Conservation (phyloP, 257 asterid genomes). For the Capsicum baccatum region DNA sequence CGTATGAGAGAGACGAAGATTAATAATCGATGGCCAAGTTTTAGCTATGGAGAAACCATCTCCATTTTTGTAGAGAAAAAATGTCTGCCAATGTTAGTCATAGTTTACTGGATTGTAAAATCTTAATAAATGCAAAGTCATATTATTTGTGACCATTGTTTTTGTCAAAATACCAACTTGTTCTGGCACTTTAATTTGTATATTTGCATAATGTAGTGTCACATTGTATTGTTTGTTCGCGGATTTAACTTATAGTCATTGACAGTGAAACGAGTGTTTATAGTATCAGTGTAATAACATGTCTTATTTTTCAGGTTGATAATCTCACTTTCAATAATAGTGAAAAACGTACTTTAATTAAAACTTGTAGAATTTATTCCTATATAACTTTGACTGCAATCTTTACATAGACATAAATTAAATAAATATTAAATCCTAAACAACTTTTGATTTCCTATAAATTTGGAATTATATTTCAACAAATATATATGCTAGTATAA, state of each 20-base stretch:
- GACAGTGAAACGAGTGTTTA: background rate
- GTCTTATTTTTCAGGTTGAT: no score
- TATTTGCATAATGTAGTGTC: background rate
- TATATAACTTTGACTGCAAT: background rate
- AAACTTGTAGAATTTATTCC: background rate
- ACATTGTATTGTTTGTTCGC: background rate
- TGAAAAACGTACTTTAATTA: background rate
- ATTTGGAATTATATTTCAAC: background rate
- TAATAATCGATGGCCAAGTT: conserved; percentile 31
- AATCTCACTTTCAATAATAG: no score
- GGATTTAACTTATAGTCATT: background rate
- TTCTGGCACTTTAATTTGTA: no score
- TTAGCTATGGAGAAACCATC: conserved; percentile 43
- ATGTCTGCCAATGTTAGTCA: no score
- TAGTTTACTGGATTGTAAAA: no score
- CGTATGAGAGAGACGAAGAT: background rate
- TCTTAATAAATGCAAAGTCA: no score
- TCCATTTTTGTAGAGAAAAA: conserved; percentile 46
- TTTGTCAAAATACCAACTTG: no score
- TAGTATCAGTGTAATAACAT: background rate
- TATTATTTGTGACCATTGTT: no score
- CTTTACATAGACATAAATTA: background rate
- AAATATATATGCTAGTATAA: background rate
- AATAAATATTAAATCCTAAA: background rate
- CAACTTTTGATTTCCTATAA: no score